Conservation (phyloP, 208 protist genomes). For the Acanthamoeba divionensis region DNA sequence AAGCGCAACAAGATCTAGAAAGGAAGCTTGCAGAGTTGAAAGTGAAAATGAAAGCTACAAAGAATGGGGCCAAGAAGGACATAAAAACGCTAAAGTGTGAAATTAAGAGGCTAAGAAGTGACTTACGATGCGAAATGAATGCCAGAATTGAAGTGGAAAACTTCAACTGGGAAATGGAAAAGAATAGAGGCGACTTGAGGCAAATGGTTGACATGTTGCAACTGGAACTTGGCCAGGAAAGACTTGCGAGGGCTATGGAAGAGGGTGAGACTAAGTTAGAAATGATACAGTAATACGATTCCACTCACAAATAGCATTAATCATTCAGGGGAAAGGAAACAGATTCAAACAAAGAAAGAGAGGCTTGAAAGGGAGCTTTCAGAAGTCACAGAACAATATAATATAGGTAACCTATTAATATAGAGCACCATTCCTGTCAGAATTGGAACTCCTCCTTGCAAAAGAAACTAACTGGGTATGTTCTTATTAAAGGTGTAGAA, state of each 20-base stretch:
- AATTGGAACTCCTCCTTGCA: too few relatives aligned
- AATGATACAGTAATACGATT: too few relatives aligned
- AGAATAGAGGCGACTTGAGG: not conserved
- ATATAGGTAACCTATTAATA: not conserved
- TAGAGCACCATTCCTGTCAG: too few relatives aligned
- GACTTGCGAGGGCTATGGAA: not conserved
- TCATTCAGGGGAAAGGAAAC: not conserved
- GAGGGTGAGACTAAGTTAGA: too few relatives aligned
- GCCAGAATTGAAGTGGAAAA: not conserved
- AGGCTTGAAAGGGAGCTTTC: not conserved
- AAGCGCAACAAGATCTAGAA: slow-evolving; percentile 6
- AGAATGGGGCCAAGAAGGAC: not conserved
- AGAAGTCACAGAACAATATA: slow-evolving; percentile 17
- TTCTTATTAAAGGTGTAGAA: not conserved
- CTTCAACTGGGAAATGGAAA: not conserved
- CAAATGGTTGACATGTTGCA: not conserved
- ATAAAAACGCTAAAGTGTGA: not conserved
- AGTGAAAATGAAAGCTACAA: not conserved
- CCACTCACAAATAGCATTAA: too few relatives aligned
- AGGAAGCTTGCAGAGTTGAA: not conserved
- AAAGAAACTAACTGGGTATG: too few relatives aligned
- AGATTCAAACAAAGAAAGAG: not conserved
- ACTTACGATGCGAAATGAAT: not conserved
- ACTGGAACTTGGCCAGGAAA: not conserved
- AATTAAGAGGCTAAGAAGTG: not conserved